Evolutionary conservation across 1,284 basidiomycete genomes (phyloP).

Genomic region (Ustilago xerochloae): DNA sequence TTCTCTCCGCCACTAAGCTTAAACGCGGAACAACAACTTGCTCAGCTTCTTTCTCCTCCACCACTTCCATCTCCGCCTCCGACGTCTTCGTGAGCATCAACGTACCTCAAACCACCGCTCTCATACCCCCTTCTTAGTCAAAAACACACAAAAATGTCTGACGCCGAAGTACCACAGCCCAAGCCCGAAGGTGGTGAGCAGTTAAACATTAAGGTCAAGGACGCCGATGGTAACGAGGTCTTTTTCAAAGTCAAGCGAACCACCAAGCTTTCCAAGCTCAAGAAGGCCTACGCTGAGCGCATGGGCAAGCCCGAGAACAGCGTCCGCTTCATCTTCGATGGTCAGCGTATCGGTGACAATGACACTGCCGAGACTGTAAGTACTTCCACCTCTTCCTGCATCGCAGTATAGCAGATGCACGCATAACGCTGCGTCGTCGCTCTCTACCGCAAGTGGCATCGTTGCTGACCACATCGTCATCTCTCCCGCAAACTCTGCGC

Average conservation of each 20-base stretch:
- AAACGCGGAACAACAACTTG: neutral
- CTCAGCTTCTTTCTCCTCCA: slow-evolving; percentile 7
- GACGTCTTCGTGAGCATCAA: neutral
- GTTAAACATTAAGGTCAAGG: slow-evolving; percentile 69
- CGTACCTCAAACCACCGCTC: neutral
- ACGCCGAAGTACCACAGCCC: slow-evolving; percentile 53
- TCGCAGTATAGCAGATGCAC: neutral
- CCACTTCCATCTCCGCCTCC: slow-evolving; percentile 7
- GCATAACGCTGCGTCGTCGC: neutral
- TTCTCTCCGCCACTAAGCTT: slow-evolving; percentile 6
- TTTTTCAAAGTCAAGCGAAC: slow-evolving; percentile 98
- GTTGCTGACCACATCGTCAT: neutral
- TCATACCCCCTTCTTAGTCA: neutral
- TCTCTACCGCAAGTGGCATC: neutral
- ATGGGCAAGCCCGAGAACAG: slow-evolving; percentile 78
- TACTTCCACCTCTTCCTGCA: neutral
- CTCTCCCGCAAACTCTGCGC: neutral
- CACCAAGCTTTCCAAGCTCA: slow-evolving; percentile 91
- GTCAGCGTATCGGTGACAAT: slow-evolving; percentile 64
- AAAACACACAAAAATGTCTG: slow-evolving; percentile 48
- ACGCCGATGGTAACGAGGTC: slow-evolving; percentile 80
- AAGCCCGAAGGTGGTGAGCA: slow-evolving; percentile 66
- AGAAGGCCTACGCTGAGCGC: slow-evolving; percentile 90
- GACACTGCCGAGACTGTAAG: slow-evolving; percentile 67
- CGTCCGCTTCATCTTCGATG: slow-evolving; percentile 67